Percentiles rank a stretch among this genome's conserved stretches.
Evolutionary conservation across 2,329 filamentous ascomycete species (phyloP).

Genomic region (Venturiaceae sp.): DNA sequence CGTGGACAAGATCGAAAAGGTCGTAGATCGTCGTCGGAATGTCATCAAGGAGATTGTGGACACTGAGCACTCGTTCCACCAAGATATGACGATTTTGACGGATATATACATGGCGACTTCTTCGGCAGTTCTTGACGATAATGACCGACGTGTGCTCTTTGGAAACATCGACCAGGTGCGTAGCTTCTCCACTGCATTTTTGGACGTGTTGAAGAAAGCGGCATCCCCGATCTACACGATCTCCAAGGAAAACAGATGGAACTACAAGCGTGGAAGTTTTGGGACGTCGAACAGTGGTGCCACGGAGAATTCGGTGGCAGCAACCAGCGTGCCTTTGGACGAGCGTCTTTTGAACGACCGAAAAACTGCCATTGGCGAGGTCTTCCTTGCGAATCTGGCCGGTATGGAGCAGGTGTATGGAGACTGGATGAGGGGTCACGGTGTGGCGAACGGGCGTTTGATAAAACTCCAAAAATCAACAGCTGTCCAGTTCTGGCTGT

Average conservation of each 20-base stretch:
- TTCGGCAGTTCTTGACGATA: conserved; percentile 63
- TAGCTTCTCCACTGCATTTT: conserved; percentile 71
- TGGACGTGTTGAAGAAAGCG: conserved; percentile 70
- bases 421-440: conserved; percentile 55
- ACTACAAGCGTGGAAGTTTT: conserved; percentile 40
- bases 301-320: conserved; percentile 16
- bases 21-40: conserved; percentile 66
- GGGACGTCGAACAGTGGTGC: conserved; percentile 31
- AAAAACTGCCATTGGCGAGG: conserved; percentile 47
- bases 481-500: conserved; percentile 69
- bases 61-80: conserved; percentile 82
- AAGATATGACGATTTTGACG: conserved; percentile 94
- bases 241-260: conserved; percentile 43
- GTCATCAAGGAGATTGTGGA: conserved; percentile 88
- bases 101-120: conserved; percentile 97
- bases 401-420: conserved; percentile 57
- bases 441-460: conserved; percentile 53
- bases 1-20: conserved; percentile 31
- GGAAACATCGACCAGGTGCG: conserved; percentile 89
- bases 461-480: conserved; percentile 45
- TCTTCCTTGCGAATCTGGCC: conserved; percentile 45
- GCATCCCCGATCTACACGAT: conserved; percentile 71
- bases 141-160: conserved; percentile 85
- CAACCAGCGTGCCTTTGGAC: conserved; percentile 30
- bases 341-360: conserved; percentile 32